These are phyloP conservation scores for Gnomoniopsis sp. DNA, from an alignment of 2,329 filamentous ascomycete species.

Conservation along the genomic window DNA sequence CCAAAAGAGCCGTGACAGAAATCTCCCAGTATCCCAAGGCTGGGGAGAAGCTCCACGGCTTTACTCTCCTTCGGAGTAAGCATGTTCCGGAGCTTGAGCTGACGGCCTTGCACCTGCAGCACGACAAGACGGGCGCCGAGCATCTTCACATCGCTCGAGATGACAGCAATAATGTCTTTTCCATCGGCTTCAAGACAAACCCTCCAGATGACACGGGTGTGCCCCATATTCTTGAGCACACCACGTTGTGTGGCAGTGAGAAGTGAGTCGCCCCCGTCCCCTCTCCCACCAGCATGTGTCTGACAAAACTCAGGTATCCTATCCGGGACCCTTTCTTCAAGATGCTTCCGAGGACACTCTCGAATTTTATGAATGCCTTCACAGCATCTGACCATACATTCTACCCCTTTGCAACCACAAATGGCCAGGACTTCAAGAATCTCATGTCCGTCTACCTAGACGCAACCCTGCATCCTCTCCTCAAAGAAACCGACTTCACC, in stretches of 20 bases:
- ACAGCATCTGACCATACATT: slow-evolving; percentile 95
- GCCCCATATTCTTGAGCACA: slow-evolving; percentile 96
- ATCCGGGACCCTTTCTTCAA: slow-evolving; percentile 99
- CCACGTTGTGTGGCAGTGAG: slow-evolving; percentile 90
- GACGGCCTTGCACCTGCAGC: slow-evolving; percentile 83
- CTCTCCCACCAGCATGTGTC: slow-evolving; percentile 2
- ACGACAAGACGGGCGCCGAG: slow-evolving; percentile 93
- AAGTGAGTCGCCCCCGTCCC: slow-evolving; percentile 55
- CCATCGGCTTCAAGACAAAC: slow-evolving; percentile 98
- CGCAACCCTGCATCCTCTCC: slow-evolving; percentile 82
- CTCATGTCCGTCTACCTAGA: slow-evolving; percentile 96
- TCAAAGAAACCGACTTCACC: slow-evolving; percentile 88
- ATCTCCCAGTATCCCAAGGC: slow-evolving; percentile 71
- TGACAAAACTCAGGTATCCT: slow-evolving; percentile 66
- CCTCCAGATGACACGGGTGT: slow-evolving; percentile 94
- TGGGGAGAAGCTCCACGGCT: slow-evolving; percentile 87
- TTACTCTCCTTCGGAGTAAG: slow-evolving; percentile 84
- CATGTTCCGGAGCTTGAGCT: slow-evolving; percentile 92
- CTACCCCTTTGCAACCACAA: slow-evolving; percentile 97
- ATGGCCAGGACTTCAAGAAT: slow-evolving; percentile 91
- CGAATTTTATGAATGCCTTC: slow-evolving; percentile 99
- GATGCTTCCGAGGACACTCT: slow-evolving; percentile 97
- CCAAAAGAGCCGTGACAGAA: slow-evolving; percentile 66
- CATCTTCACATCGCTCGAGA: slow-evolving; percentile 94
- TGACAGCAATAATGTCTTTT: slow-evolving; percentile 99